phyloP scores from a whole-genome alignment of 768 basidiomycete genomes.

The Trametes elegans region DNA sequence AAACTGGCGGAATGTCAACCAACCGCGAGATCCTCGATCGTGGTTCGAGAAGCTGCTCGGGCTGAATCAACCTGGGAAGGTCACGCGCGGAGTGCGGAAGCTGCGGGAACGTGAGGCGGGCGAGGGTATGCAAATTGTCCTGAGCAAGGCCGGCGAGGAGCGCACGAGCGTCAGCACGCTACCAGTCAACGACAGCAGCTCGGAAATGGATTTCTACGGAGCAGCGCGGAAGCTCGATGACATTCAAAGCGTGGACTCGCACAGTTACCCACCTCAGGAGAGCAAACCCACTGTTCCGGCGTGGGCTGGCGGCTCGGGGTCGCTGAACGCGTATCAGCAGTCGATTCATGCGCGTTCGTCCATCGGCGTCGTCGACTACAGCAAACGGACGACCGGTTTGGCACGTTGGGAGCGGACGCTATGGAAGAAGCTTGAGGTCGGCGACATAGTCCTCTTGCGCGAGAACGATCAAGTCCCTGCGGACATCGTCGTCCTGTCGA shows the following conservation, averaged over 20 bases:
- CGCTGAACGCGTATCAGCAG: conserved; percentile 50
- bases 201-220: conserved; percentile 35
- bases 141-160: conserved; percentile 43
- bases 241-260: conserved; percentile 63
- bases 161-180: conserved; percentile 41
- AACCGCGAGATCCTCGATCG: conserved; percentile 69
- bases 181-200: conserved; percentile 37
- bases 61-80: conserved; percentile 65
- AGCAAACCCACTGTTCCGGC: conserved; percentile 19
- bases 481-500: conserved; percentile 89
- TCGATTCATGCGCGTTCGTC: conserved; percentile 55
- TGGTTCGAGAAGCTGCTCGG: conserved; percentile 77
- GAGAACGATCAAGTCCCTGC: conserved; percentile 98
- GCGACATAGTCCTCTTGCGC: conserved; percentile 87
- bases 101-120: conserved; percentile 77
- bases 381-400: conserved; percentile 60
- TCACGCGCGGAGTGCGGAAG: conserved; percentile 83
- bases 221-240: conserved; percentile 53
- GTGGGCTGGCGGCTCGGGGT: conserved; percentile 31
- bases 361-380: conserved; percentile 81
- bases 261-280: conserved; percentile 57
- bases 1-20: conserved; percentile 89
- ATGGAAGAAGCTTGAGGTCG: conserved; percentile 98
- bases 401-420: conserved; percentile 92
- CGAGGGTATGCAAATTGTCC: conserved; percentile 61